Evolutionary conservation across 116 monocot species (phyloP), one percentile per base, ranked within the genome.

Genomic region (Iris pallida): DNA sequence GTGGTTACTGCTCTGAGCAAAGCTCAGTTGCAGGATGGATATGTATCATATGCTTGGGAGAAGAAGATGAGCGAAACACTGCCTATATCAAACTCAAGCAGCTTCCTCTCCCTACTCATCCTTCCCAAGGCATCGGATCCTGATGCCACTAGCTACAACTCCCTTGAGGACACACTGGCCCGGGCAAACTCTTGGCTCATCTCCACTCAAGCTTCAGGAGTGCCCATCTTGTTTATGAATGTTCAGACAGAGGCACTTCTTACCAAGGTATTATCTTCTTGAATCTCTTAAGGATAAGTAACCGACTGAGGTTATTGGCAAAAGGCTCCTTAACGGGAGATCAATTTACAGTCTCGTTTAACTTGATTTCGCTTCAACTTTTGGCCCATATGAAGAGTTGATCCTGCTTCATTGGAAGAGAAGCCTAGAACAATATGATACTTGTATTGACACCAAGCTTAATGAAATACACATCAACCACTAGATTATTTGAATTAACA

Each of bases 21-120:
- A 46, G 80, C 86, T 14, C 88, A 92, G 57, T 43, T 92, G 42
- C 78, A 79, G 13, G 82, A 84, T 57, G 85, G 88, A 5, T 88
- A 83, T 55, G 81, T 86, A 20, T 65, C 88, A 8, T 92, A 88
- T 58, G 82, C 88, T 0, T 92, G 92, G 92, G 92, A 88, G 74
- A 92, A 81, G 81, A 92, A 88, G 83, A 92, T 92, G 85, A 83
- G 64, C 74, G 85, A 83, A 19, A 59, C 83, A 16, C 55, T 92
- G 73, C 81, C 69, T 5, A 55, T 83, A 6, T 73, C 69, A 7
- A 77, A 72, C 57, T 78, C 85, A 14, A 86, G 85, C 63, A 69
- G 83, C 44, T 83, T 83, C 61, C 76, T 86, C 4, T 92, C 92
- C 4, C 62, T 92, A 10, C 73, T 92, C 44, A 47, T 92, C 69